Percentiles rank a stretch among this genome's conserved stretches.
Conservation (phyloP, 2,329 filamentous ascomycete genomes). For the Leptographium flavum region DNA sequence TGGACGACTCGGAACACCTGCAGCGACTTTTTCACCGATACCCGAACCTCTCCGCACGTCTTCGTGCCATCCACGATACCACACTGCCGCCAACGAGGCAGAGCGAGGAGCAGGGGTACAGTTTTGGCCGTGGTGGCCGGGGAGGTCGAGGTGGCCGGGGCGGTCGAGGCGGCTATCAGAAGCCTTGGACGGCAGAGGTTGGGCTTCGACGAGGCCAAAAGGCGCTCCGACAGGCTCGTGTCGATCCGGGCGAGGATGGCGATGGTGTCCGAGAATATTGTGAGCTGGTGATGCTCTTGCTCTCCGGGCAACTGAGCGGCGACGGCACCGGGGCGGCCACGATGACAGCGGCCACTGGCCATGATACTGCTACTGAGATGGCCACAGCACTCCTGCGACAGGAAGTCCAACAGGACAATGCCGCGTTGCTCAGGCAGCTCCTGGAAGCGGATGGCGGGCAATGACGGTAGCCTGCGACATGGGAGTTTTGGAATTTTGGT, state of each 20-base stretch:
- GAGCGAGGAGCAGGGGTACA: background rate
- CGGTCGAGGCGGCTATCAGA: background rate
- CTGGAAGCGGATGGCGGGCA: conserved; percentile 29
- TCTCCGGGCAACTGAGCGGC: conserved; percentile 18
- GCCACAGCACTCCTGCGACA: conserved; percentile 21
- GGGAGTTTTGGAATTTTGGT: background rate
- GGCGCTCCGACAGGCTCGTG: conserved; percentile 35
- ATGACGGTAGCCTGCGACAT: background rate
- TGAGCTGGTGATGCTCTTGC: conserved; percentile 37
- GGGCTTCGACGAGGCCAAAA: conserved; percentile 42
- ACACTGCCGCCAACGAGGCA: conserved; percentile 28
- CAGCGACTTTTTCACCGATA: conserved; percentile 36
- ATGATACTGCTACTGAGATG: conserved; percentile 17
- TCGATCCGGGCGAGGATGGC: conserved; percentile 36
- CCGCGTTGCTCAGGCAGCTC: conserved; percentile 33
- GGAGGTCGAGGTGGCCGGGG: background rate
- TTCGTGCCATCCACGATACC: conserved; percentile 33
- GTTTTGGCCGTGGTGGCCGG: background rate
- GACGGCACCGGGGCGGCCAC: conserved; percentile 14
- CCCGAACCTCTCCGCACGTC: conserved; percentile 30
- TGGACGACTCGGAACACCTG: conserved; percentile 36
- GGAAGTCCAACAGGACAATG: conserved; percentile 34
- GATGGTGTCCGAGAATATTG: conserved; percentile 48
- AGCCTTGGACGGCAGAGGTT: conserved; percentile 41
- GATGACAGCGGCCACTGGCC: conserved; percentile 12